Base-by-base conservation (phyloP, 768 basidiomycete genomes). In the Tephrocybe sp. region DNA sequence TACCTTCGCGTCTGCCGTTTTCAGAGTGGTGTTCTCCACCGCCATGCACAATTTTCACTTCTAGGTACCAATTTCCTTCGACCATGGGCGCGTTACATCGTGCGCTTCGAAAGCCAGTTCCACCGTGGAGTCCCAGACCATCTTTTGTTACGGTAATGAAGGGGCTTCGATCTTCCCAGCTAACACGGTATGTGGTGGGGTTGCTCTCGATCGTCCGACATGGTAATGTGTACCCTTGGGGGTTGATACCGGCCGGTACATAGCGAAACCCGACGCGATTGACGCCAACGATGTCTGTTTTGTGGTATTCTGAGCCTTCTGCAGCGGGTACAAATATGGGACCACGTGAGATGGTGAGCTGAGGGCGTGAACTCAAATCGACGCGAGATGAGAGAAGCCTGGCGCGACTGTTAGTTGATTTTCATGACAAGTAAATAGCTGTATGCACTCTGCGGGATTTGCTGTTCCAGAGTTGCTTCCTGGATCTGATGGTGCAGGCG, bases 11-110 rank as follows among this genome's bases (percentile, higher is more conserved):
- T 61, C 73, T 68, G 41, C 75, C 71, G 56, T 73, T 72, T 2
- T 82, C 85, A 20, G 69, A 62, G 25, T 64, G 63, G 51, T 69
- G 73, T 48, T 84, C 86, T 1, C 86, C 89, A 2, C 88, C 88
- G 0, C 89, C 87, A 37, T 81, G 78, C 18, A 87, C 72, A 57
- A 98, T 77, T 64, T 81, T 82, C 41, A 96, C 83, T 73, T 99
- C 97, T 77, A 94, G 83, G 66, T 94, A 98, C 93, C 93, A 98
- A 11, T 79, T 81, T 4, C 97, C 97, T 59, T 94, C 85, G 20
- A 92, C 77, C 18, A 98, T 79, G 0, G 93, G 90, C 1, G 91
- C 86, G 66, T 97, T 98, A 52, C 86, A 87, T 20, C 97, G 81
- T 3, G 88, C 93, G 59, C 90, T 92, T 21, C 96, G 75, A 67